Evolutionary conservation across 2,329 filamentous ascomycete genomes (phyloP), one percentile per base, ranked within the genome.

Genomic region (Claviceps lovelessii): DNA sequence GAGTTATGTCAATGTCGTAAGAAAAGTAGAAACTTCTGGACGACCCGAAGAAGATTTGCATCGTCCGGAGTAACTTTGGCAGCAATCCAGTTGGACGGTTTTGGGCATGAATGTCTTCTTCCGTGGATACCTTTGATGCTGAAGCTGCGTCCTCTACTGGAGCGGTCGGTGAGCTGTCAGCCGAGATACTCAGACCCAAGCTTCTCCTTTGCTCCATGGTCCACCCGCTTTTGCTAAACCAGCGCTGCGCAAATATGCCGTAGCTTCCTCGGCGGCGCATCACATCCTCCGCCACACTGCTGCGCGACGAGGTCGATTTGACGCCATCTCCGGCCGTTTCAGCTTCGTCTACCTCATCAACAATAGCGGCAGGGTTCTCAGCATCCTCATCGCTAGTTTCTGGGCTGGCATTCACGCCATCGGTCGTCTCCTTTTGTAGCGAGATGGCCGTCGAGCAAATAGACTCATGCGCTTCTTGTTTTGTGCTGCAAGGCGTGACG

Each of bases 21-120:
- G 90, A 90, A 68, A 91, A 98, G 73, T 86, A 97, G 68, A 96
- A 97, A 67, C 88, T 96, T 58, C 79, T 79, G 0, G 86, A 90
- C 4, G 83, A 79, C 1, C 86, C 84, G 64, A 96, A 91, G 57
- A 95, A 80, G 54, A 97, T 80, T 64, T 88, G 88, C 1, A 89
- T 84, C 37, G 88, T 94, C 45, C 86, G 80, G 46, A 98, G 69
- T 44, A 97, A 75, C 64, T 95, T 95, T 1, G 91, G 91, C 11
- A 95, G 73, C 37, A 97, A 70, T 5, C 77, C 62, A 7, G 72
- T 68, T 17, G 69, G 68, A 11, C 54, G 64, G 2, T 46, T 45
- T 8, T 60, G 51, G 10, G 33, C 55, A 7, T 67, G 66, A 3
- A 50, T 8, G 5, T 71, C 64, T 23, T 77, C 66, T 46, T 77